Evolutionary conservation across 1,139 yeast genomes (phyloP), one percentile per base, ranked within the genome.

Genomic region (Zhuliangozyma parablackwelliae): DNA sequence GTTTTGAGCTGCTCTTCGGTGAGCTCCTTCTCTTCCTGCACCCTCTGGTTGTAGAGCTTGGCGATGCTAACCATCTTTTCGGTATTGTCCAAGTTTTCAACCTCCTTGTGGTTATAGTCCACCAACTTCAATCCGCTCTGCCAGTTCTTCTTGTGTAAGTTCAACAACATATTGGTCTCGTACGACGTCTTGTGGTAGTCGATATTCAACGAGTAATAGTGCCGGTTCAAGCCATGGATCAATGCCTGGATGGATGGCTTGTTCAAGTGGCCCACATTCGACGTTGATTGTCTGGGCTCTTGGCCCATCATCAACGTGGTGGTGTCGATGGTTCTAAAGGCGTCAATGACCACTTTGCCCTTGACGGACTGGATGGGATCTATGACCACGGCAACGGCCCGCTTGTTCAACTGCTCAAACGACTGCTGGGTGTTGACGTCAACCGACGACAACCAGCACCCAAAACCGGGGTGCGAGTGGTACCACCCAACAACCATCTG

Each of bases 401-500:
- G 74, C 49, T 82, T 85, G 58, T 90, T 90, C 59, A 94, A 79
- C 63, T 90, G 97, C 59, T 92, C 98, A 61, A 92, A 94, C 32
- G 96, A 86, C 59, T 92, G 96, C 57, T 92, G 99, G 2, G 99
- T 92, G 59, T 89, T 89, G 42, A 94, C 95, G 75, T 92, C 99
- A 30, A 92, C 97, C 21, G 94, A 82, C 7, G 97, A 89, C 52
- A 92, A 75, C 97, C 98, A 92, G 69, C 98, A 92, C n/a, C 98
- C 98, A 59, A 90, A 92, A 16, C 98, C 98, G 2, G 98, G 98
- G 65, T 92, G 98, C 23, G 97, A 90, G 59, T 92, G 99, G 69
- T 94, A 94, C 99, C 97, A 90, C 30, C 97, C 97, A 34, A 90
- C 97, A 48, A 94, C 98, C 88, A 88, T 89, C 61, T 90, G 96